Base-by-base conservation (phyloP, 2,329 filamentous ascomycete genomes). In the Cordyceps militaris region DNA sequence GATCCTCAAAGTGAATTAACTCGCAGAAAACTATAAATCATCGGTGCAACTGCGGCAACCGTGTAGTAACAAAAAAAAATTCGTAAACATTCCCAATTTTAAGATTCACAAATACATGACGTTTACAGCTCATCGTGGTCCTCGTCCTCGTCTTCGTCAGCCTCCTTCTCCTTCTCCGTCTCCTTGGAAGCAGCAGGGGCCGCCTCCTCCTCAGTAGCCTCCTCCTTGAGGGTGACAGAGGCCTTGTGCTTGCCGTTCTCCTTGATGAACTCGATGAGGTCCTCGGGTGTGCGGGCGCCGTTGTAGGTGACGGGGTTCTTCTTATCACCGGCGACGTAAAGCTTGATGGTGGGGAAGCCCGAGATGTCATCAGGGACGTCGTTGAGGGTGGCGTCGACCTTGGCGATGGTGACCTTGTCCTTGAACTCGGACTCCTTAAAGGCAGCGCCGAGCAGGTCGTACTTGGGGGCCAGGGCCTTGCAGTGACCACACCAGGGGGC, bases 401-500 rank as follows among this genome's bases (percentile, higher is more conserved):
- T 99, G 76, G 92, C 94, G 70, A 99, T 89, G 67, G 94, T 80
- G 60, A 99, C 89, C 77, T 91, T 86, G 77, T 86, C 81, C 74
- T 89, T 88, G 76, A 86, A 88, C 66, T 89, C 86, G 79, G 87
- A 79, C 84, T 84, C 74, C 83, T 84, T 80, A 78, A 91, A 97
- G 60, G 85, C 80, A 60, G 80, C 74, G 58, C 84, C 94, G 60
- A 99, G 88, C 74, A 97, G 90, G 63, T 99, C 94, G 75, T 97
- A 99, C 75, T 96, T 87, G 68, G 94, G 94, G 58, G 94, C 93
- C 62, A 99, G 87, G 74, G 85, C 92, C 85, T 97, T 97, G 90
- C 94, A 99, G 85, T 99, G 94, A 67, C 94, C 94, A 74, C 94
- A 99, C 94, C 94, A 99, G 63, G 94, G 94, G 60, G 94, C 94